Evolutionary conservation across 2,329 filamentous ascomycete genomes (phyloP), one percentile per base, ranked within the genome.

Genomic region (Fusarium gaditjirri): DNA sequence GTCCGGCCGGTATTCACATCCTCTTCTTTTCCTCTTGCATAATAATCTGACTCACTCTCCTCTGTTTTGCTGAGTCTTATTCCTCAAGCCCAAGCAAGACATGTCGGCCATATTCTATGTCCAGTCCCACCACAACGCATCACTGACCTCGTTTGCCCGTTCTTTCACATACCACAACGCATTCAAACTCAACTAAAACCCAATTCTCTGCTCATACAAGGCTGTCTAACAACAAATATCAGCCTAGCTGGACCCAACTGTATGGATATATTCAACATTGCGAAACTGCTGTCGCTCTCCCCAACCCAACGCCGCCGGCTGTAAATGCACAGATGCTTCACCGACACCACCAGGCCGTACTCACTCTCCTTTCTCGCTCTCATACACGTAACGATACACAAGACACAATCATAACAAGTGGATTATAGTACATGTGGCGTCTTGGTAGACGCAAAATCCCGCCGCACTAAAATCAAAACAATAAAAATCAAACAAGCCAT

Each of bases 231-330:
- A 60, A 57, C 39, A 66, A 49, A 23, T 23, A 43, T 35, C 50
- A 47, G 49, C 58, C 50, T 29, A 62, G 57, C 31, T 17, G 55
- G 35, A 43, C 60, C 41, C 65, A 50, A 61, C 39, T 62, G 29
- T 33, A 39, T 53, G 43, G 49, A 61, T 57, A 39, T 42, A 36
- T 46, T 47, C 25, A 36, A 38, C 53, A 49, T 53, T 73, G 56
- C 61, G 69, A 68, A 65, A 33, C 43, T 63, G 50, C 36, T 54
- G 33, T 54, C 58, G 39, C 31, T 59, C 52, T 65, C 50, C 39
- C 60, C 52, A 61, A 41, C 55, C 70, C 56, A 70, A 75, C 73
- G 68, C 73, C 73, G 46, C 60, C 57, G 47, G 58, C 68, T 66
- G 69, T 54, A 72, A 74, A 75, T 68, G 60, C 68, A 36, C 71